Conservation (phyloP, 768 basidiomycete genomes). For the Chalciporus chontae region DNA sequence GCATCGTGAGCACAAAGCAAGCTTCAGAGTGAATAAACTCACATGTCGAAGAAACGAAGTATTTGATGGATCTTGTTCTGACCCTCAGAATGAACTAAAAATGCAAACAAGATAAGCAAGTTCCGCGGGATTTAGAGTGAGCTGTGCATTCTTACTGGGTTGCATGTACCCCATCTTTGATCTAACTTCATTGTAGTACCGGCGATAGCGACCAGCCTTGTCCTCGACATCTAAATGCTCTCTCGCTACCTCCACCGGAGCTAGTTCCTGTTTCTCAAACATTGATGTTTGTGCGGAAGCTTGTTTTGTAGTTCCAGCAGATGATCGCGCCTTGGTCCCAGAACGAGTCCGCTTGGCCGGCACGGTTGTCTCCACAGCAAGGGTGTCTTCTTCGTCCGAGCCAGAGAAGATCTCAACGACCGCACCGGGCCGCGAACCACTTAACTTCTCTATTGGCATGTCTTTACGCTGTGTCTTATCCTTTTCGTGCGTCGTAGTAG, state of each 20-base stretch:
- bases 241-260: slow-evolving; percentile 12
- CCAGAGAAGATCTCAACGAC: slow-evolving; percentile 19
- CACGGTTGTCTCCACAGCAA: slow-evolving; percentile 4
- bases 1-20: slow-evolving; percentile 4
- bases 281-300: not conserved
- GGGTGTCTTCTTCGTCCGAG: slow-evolving; percentile 15
- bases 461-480: slow-evolving; percentile 4
- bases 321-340: slow-evolving; percentile 15
- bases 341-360: slow-evolving; percentile 26
- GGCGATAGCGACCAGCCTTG: slow-evolving; percentile 51
- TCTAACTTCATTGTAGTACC: slow-evolving; percentile 44
- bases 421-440: not conserved
- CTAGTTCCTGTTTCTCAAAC: slow-evolving; percentile 4
- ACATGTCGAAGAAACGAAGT: slow-evolving; percentile 79
- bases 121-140: not conserved
- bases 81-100: slow-evolving; percentile 59
- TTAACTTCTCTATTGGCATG: not conserved
- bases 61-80: slow-evolving; percentile 67
- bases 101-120: slow-evolving; percentile 1
- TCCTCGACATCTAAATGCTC: slow-evolving; percentile 40
- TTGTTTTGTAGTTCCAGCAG: slow-evolving; percentile 4
- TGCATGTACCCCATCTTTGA: slow-evolving; percentile 52
- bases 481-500: slow-evolving; percentile 2
- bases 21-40: slow-evolving; percentile 16
- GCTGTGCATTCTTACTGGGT: slow-evolving; percentile 49